These are phyloP conservation scores for Aspergillus funiculosus DNA, from an alignment of 495 filamentous ascomycete genomes.

Conservation along the genomic window DNA sequence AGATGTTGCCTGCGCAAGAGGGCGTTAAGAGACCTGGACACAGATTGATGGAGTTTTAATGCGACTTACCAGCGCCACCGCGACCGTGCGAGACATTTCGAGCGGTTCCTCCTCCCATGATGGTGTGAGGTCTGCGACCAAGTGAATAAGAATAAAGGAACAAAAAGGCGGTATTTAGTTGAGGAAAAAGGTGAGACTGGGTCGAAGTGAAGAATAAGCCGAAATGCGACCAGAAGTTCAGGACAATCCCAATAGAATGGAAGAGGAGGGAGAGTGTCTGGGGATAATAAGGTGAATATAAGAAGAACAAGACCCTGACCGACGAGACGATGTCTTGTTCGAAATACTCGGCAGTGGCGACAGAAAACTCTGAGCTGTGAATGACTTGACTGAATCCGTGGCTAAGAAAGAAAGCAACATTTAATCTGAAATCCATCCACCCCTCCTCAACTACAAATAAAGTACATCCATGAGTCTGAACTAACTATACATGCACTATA, in stretches of 20 bases:
- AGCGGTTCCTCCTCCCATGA: slow-evolving; percentile 10
- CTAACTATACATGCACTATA: too few species aligned
- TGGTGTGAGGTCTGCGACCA: slow-evolving; percentile 3
- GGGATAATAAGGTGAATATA: not conserved
- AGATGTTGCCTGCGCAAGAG: slow-evolving; percentile 61
- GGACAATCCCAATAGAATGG: not conserved
- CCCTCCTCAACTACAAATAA: too few species aligned
- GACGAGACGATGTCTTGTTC: too few species aligned
- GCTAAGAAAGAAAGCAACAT: too few species aligned
- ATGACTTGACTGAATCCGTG: slow-evolving; percentile 1
- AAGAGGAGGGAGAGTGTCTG: not conserved
- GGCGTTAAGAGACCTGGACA: slow-evolving; percentile 24
- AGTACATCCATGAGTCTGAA: too few species aligned
- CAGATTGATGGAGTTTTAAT: too few species aligned
- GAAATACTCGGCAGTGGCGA: slow-evolving; percentile 7
- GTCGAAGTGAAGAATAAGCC: not conserved
- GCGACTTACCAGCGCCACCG: slow-evolving; percentile 49
- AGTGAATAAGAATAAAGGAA: not conserved
- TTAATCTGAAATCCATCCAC: too few species aligned
- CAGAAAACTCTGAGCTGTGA: slow-evolving; percentile 8
- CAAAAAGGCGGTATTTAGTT: too few species aligned
- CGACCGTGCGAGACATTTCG: slow-evolving; percentile 48
- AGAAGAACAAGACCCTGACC: not conserved
- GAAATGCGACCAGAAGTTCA: not conserved
- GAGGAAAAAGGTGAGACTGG: not conserved